A percentile compares a stretch with the other conserved stretches of the same genome.
These are phyloP conservation scores for Cladosporium halotolerans DNA, from an alignment of 2,329 filamentous ascomycete species.

Conservation along the genomic window DNA sequence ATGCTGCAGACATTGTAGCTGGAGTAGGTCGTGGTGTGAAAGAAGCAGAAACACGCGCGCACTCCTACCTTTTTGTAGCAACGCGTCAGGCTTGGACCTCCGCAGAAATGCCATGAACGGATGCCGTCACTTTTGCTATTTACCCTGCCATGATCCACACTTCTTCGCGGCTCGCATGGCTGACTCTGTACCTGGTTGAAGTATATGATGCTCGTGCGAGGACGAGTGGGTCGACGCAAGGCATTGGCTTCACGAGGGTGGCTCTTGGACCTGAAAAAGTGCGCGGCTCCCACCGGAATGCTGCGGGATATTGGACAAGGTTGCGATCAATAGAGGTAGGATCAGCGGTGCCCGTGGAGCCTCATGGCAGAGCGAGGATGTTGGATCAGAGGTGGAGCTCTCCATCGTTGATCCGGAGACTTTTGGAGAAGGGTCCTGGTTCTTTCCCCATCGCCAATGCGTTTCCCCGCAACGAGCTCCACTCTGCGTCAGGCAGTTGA, in stretches of 20 bases:
- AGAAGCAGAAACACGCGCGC: not conserved
- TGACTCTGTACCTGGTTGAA: not conserved
- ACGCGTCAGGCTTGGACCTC: not conserved
- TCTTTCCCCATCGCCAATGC: not conserved
- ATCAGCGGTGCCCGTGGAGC: not conserved
- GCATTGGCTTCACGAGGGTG: not conserved
- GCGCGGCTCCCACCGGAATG: not conserved
- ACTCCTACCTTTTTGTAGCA: constrained; percentile 6
- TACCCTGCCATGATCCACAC: constrained; percentile 7
- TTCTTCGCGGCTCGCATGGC: not conserved
- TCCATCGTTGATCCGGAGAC: not conserved
- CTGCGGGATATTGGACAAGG: not conserved
- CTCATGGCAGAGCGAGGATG: constrained; percentile 2
- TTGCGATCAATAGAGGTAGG: not conserved
- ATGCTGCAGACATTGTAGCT: constrained; percentile 9
- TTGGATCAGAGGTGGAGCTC: not conserved
- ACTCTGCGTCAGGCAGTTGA: not conserved
- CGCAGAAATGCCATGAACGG: not conserved
- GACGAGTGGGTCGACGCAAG: not conserved
- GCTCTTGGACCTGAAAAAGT: not conserved
- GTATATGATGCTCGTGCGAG: constrained; percentile 7
- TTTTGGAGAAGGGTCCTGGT: not conserved
- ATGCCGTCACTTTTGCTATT: constrained; percentile 5
- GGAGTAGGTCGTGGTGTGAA: not conserved
- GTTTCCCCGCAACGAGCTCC: not conserved